Percentiles rank a stretch among this genome's conserved stretches.
These are phyloP conservation scores for Mucor saturninus DNA, from an alignment of 371 early-diverging fungal species.

Conservation along the genomic window DNA sequence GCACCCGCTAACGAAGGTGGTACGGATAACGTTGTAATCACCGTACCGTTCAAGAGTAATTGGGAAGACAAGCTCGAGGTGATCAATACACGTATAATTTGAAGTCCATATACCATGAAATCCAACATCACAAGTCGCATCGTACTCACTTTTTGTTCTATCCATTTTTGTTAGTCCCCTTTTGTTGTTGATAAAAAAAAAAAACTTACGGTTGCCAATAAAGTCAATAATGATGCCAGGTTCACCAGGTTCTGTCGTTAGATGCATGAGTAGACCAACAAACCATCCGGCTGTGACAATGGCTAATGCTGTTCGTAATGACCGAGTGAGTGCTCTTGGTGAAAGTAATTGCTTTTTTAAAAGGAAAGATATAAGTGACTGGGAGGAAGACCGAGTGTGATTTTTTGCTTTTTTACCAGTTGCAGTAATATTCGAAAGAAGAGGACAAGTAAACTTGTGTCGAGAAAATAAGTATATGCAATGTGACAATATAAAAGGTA, in stretches of 20 bases:
- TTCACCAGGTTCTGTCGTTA: conserved; percentile 41
- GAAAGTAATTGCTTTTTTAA: conserved; percentile 36
- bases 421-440: conserved; percentile 43
- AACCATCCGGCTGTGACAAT: conserved; percentile 35
- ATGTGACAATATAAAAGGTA: conserved; percentile 47
- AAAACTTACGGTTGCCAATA: conserved; percentile 45
- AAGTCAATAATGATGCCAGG: conserved; percentile 55
- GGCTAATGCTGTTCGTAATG: conserved; percentile 40
- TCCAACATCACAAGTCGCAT: conserved; percentile 38
- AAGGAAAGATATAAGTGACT: background rate
- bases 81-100: conserved; percentile 42
- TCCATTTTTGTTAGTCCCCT: no score
- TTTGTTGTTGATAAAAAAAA: background rate
- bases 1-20: conserved; percentile 36
- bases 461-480: conserved; percentile 48
- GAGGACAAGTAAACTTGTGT: conserved; percentile 44
- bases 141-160: conserved; percentile 39
- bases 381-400: background rate
- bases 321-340: conserved; percentile 34
- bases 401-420: conserved; percentile 28
- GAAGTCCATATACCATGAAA: conserved; percentile 37
- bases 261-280: conserved; percentile 40
- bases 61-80: conserved; percentile 48
- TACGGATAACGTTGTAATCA: conserved; percentile 29
- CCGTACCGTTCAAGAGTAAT: conserved; percentile 30